Conservation (phyloP, 2,329 filamentous ascomycete species). For the Ramularia collo-cygni region DNA sequence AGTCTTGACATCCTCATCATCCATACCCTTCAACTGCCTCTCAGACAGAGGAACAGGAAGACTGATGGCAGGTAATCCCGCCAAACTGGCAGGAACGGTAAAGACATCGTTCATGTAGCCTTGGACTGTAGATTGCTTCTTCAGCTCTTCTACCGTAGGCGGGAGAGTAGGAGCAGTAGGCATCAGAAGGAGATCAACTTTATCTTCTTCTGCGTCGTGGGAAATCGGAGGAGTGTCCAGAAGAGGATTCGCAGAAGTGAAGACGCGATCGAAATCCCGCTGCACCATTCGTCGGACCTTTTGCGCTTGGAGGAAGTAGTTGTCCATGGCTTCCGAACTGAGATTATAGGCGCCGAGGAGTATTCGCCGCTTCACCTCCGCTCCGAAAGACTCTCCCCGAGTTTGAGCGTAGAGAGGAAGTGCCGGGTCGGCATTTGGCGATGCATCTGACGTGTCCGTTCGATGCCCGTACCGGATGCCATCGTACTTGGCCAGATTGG, state of each 20-base stretch:
- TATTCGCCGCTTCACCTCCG: conserved; percentile 80
- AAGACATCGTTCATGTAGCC: conserved; percentile 91
- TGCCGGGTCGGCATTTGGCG: conserved; percentile 18
- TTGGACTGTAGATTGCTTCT: conserved; percentile 38
- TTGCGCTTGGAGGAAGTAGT: conserved; percentile 94
- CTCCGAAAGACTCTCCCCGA: conserved; percentile 67
- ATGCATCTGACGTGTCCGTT: conserved; percentile 46
- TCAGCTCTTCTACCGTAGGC: conserved; percentile 56
- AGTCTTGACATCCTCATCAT: conserved; percentile 29
- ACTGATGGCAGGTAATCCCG: conserved; percentile 81
- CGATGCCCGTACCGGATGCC: conserved; percentile 82
- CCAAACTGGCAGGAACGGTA: conserved; percentile 88
- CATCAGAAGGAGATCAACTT: conserved; percentile 79
- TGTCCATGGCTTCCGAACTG: conserved; percentile 84
- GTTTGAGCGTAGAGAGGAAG: conserved; percentile 63
- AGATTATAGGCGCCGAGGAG: conserved; percentile 84
- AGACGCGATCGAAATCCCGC: conserved; percentile 76
- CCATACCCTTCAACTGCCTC: conserved; percentile 8
- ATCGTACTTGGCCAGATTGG: conserved; percentile 94
- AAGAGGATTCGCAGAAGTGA: conserved; percentile 64
- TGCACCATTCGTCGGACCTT: conserved; percentile 77
- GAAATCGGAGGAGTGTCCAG: no score
- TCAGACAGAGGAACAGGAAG: conserved; percentile 54
- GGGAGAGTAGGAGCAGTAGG: conserved; percentile 78
- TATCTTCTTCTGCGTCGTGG: conserved; percentile 31